Base-by-base conservation (phyloP, 768 basidiomycete species). In the Galerina sulciceps region DNA sequence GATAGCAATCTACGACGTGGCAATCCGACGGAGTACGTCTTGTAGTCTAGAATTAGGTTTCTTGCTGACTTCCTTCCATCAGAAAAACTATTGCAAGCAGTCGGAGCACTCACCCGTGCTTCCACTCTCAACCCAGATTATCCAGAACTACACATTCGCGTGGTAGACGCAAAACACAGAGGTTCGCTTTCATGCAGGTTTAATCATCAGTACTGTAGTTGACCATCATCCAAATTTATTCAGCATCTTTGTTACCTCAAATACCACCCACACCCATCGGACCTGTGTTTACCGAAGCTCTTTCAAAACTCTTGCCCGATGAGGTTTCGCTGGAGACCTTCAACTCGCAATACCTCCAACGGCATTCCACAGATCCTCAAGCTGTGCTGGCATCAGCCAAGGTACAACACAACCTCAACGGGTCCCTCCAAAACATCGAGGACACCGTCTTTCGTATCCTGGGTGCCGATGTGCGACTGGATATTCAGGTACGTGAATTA, bases 51-150 rank as follows among this genome's bases (percentile, higher is more conserved):
- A 45, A 53, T 37, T 34, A 34, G 20, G 53, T 43, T 23, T 34
- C 48, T 46, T 14, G 6, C 22, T 41, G 34, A 46, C 41, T 26
- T 48, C 4, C 37, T 35, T 31, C 49, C 35, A 48, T 44, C 15
- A 95, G 95, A 86, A 69, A 93, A 93, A 71, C 85, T 87, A 59
- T 75, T 96, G 36, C 91, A 93, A 65, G 95, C 95, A 0, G 71
- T 86, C 3, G 80, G 81, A 63, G 91, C 90, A 0, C 81, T 98
- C 4, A 77, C 76, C 10, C 76, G 73, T 4, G 91, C 89, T 0
- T 76, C 77, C 15, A 67, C 75, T 3, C 61, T 93, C 10, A 79
- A 86, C 52, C 60, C 82, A 0, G 74, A 85, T 14, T 69, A 88
- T 56, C 84, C 94, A 0, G 85, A 88, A 53, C 73, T 96, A 18